Percentiles rank a stretch among this genome's conserved stretches.
phyloP scores from a whole-genome alignment of 1,284 basidiomycete genomes.

The Ustilago esculenta region DNA sequence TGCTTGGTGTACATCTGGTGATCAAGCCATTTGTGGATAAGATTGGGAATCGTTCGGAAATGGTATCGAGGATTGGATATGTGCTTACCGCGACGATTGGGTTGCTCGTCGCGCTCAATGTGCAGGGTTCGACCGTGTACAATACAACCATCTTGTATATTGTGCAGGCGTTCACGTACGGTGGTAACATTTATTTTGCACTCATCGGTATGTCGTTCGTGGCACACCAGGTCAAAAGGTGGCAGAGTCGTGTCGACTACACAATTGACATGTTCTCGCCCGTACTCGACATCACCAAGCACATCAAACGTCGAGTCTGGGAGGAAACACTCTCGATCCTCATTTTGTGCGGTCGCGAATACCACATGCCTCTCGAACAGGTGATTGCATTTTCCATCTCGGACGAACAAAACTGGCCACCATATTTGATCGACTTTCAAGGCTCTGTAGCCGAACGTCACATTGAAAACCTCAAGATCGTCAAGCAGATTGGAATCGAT shows the following conservation, averaged over 20 bases:
- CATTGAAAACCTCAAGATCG: conserved; percentile 81
- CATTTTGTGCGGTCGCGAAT: conserved; percentile 74
- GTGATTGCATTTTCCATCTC: conserved; percentile 74
- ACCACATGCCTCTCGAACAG: conserved; percentile 74
- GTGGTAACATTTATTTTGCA: conserved; percentile 60
- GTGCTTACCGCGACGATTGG: conserved; percentile 75
- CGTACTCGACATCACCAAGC: conserved; percentile 75
- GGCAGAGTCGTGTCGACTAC: conserved; percentile 77
- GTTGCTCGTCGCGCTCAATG: conserved; percentile 69
- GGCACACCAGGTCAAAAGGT: conserved; percentile 68
- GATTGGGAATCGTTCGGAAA: conserved; percentile 80
- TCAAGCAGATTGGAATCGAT: conserved; percentile 52
- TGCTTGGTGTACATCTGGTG: conserved; percentile 71
- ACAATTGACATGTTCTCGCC: conserved; percentile 84
- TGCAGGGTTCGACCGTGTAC: conserved; percentile 55
- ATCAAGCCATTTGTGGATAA: conserved; percentile 77
- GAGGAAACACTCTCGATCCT: conserved; percentile 80
- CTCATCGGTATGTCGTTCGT: conserved; percentile 43
- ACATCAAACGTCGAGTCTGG: conserved; percentile 80
- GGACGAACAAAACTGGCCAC: conserved; percentile 74
- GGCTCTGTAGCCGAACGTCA: conserved; percentile 79
- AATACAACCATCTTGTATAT: conserved; percentile 59
- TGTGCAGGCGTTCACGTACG: conserved; percentile 44
- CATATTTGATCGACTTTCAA: conserved; percentile 77
- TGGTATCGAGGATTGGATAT: conserved; percentile 77